phyloP scores from a whole-genome alignment of 495 filamentous ascomycete genomes.

The Xylaria cubensis region DNA sequence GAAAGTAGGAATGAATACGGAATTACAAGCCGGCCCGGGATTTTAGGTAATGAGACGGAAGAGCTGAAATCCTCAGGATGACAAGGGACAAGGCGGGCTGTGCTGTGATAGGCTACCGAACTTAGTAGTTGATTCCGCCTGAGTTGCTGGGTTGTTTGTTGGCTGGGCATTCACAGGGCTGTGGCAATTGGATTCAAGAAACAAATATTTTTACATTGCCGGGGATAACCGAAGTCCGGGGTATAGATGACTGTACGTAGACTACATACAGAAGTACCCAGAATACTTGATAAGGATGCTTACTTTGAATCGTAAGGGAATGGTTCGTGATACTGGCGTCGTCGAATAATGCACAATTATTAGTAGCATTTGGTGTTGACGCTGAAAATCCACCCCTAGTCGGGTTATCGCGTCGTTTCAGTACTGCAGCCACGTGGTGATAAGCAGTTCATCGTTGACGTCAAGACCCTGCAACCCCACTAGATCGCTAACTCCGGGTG shows the following conservation, averaged over 20 bases:
- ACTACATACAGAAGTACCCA: neutral
- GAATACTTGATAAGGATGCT: neutral
- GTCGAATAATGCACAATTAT: neutral
- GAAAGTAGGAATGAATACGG: conserved; percentile 9
- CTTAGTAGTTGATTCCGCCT: neutral
- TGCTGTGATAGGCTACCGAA: conserved; percentile 13
- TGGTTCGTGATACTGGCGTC: neutral
- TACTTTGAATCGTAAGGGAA: neutral
- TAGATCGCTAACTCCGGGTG: neutral
- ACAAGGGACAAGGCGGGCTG: conserved; percentile 1
- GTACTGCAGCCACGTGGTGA: conserved; percentile 38
- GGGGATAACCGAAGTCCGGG: conserved; percentile 16
- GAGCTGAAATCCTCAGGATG: neutral
- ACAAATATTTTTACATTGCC: neutral
- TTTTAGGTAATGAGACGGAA: neutral
- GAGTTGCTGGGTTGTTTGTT: neutral
- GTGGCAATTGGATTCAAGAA: neutral
- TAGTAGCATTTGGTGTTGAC: neutral
- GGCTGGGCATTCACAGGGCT: conserved; percentile 6
- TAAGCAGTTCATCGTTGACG: conserved; percentile 30
- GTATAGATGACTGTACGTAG: neutral
- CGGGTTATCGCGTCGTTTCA: conserved; percentile 37
- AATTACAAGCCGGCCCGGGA: neutral
- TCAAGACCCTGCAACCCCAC: conserved; percentile 12
- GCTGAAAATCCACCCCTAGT: conserved; percentile 36